These are phyloP conservation scores for Grosmannia serpens DNA, from an alignment of 2,329 filamentous ascomycete species.

Conservation along the genomic window DNA sequence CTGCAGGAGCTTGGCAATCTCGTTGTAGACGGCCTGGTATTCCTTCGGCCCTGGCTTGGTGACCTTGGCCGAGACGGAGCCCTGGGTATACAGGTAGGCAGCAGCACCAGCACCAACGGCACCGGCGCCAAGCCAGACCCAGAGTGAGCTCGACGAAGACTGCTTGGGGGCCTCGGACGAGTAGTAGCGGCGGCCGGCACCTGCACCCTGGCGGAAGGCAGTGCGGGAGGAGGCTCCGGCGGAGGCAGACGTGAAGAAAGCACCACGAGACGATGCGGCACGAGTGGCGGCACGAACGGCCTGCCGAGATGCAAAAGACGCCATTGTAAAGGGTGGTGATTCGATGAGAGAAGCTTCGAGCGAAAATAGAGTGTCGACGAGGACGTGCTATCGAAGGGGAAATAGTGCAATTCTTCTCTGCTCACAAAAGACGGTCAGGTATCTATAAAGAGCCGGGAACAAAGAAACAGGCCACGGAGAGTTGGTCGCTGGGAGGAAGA, in stretches of 20 bases:
- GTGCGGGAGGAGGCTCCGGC: slow-evolving; percentile 51
- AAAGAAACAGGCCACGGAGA: background rate
- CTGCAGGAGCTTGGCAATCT: slow-evolving; percentile 66
- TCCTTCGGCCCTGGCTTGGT: slow-evolving; percentile 72
- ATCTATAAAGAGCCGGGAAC: background rate
- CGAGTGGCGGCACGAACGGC: slow-evolving; percentile 48
- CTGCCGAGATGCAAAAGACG: slow-evolving; percentile 36
- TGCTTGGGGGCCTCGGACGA: slow-evolving; percentile 54
- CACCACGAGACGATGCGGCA: slow-evolving; percentile 24
- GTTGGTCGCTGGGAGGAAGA: slow-evolving; percentile 19
- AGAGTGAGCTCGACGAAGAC: slow-evolving; percentile 27
- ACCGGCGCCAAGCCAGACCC: slow-evolving; percentile 49
- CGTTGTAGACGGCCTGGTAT: slow-evolving; percentile 92
- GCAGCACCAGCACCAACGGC: slow-evolving; percentile 51
- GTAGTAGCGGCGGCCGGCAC: slow-evolving; percentile 62
- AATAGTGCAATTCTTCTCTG: background rate
- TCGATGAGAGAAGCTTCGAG: slow-evolving; percentile 6
- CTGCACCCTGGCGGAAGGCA: slow-evolving; percentile 50
- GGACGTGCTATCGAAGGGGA: background rate
- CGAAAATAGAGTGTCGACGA: background rate
- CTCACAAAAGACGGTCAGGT: background rate
- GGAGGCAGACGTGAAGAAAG: slow-evolving; percentile 36
- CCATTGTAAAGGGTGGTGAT: slow-evolving; percentile 21
- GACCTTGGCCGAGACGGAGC: slow-evolving; percentile 39
- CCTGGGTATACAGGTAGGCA: slow-evolving; percentile 54